Base-by-base conservation (phyloP, 495 filamentous ascomycete species). In the Penicillium pancosmium region DNA sequence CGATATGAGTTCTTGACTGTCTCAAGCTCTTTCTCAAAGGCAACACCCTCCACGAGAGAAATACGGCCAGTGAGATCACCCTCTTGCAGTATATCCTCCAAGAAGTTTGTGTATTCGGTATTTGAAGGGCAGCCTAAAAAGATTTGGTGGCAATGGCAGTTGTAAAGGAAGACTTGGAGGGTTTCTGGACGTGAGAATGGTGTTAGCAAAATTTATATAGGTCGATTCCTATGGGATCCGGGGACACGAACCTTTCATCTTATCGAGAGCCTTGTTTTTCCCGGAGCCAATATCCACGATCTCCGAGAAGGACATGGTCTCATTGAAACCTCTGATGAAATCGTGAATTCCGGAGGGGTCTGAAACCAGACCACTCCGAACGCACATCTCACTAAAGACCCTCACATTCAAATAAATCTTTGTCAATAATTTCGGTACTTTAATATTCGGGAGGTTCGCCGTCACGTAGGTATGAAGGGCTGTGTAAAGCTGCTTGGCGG, bases 101-200 rank as follows among this genome's bases (percentile, higher is more conserved):
- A 72, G 55, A 88, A 81, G 2, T 84, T 79, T 23, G 82, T 84
- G 70, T 92, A 95, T 35, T 85, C 83, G 55, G 84, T 83, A 70
- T 92, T 88, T 59, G 91, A 88, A 19, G 88, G 89, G 59, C 91
- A 87, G 12, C 91, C 92, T 46, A 96, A 77, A 49, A 93, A 75
- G 43, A 95, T 86, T 59, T 92, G 90, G 63, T 88, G 89, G 73
- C 91, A 95, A 69, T 91, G 89, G 65, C 79, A 82, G 64, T 93
- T 83, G 74, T 84, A 79, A 49, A 86, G 66, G 70, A 85, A 78
- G 25, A 86, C 69, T 82, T 84, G 86, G 78, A 82, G 91, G 62
- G 74, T 85, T 78, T 92, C 91, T 93, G 73, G 13, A 56, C 34
- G 44, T 48, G 55, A 57, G 33, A 52, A 40, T 9, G 55, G 56